phyloP scores from a whole-genome alignment of 106 monocot genomes.

The Posidonia australis region DNA sequence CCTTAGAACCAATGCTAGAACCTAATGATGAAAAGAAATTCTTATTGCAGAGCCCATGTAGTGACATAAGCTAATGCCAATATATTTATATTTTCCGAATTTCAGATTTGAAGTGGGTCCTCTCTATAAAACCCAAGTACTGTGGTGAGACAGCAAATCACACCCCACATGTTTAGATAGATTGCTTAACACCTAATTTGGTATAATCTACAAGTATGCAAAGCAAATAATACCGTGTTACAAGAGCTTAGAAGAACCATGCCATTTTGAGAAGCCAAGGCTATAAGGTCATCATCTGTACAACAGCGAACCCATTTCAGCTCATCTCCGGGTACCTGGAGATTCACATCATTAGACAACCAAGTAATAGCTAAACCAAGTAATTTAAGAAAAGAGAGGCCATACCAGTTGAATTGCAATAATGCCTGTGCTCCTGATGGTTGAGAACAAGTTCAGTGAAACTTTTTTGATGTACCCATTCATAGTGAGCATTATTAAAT shows the following conservation, averaged over 20 bases:
- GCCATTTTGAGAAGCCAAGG: slow-evolving; percentile 88
- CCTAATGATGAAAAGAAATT: too few species aligned
- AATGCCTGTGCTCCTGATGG: slow-evolving; percentile 81
- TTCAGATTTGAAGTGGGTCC: too few species aligned
- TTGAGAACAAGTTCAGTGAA: slow-evolving; percentile 77
- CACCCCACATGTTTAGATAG: too few species aligned
- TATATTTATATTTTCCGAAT: too few species aligned
- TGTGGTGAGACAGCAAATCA: too few species aligned
- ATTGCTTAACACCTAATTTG: too few species aligned
- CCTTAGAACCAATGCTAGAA: too few species aligned
- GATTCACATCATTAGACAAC: neutral
- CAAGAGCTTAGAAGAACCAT: slow-evolving; percentile 78
- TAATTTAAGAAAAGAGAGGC: slow-evolving; percentile 2
- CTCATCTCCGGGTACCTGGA: slow-evolving; percentile 81
- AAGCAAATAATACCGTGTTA: slow-evolving; percentile 37
- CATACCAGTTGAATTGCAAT: slow-evolving; percentile 97
- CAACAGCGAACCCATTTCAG: slow-evolving; percentile 89
- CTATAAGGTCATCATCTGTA: slow-evolving; percentile 78
- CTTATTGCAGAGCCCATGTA: too few species aligned
- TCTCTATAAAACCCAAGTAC: too few species aligned
- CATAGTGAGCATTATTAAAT: slow-evolving; percentile 75
- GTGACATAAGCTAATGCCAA: too few species aligned
- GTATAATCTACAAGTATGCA: neutral
- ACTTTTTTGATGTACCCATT: slow-evolving; percentile 98
- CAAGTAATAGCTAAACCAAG: neutral